Base-by-base conservation (phyloP, 1,284 basidiomycete genomes). In the Rhodotorula sp. region DNA sequence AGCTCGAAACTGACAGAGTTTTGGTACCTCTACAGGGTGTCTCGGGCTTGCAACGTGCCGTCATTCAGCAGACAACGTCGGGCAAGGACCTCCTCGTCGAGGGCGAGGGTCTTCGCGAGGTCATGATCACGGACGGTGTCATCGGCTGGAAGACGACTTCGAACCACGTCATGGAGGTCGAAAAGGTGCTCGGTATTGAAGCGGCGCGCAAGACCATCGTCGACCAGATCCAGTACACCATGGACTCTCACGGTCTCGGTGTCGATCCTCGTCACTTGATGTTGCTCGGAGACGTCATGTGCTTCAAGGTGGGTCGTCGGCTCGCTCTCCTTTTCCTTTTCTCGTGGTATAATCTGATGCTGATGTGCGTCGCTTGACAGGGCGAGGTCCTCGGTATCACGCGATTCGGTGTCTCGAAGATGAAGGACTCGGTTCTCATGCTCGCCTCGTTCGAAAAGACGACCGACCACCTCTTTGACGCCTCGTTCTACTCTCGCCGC, bases 391-490 rank as follows among this genome's bases (percentile, higher is more conserved):
- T 99, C 67, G 97, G 97, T 68, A 99, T 99, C 82, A 99, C 97
- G 15, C 91, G 97, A 31, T 99, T 99, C 83, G 97, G 97, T 81
- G 96, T 99, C n/a, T 93, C 96, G 34, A 99, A 99, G 84, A 99
- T 99, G 93, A 99, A 99, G 84, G 97, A 99, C 83, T 97, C 93
- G 78, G 95, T 98, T 2, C 87, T 99, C 78, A 99, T 99, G 97
- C 85, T 99, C 79, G 97, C 97, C 16, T 97, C 93, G 47, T 99
- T 99, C 82, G 97, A 99, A 83, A 99, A 99, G 85, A 99, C 97
- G 43, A 99, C 97, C 18, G 97, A 99, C 83, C 97, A 99, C 82
- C 84, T 99, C 73, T 99, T 99, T 83, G 95, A 99, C 79, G 97
- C 97, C 1, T 92, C 97, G 6, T 90, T 97, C 15, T 97, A 90